Evolutionary conservation across 306 rosid species (phyloP).

Genomic region (Luffa aegyptiaca): DNA sequence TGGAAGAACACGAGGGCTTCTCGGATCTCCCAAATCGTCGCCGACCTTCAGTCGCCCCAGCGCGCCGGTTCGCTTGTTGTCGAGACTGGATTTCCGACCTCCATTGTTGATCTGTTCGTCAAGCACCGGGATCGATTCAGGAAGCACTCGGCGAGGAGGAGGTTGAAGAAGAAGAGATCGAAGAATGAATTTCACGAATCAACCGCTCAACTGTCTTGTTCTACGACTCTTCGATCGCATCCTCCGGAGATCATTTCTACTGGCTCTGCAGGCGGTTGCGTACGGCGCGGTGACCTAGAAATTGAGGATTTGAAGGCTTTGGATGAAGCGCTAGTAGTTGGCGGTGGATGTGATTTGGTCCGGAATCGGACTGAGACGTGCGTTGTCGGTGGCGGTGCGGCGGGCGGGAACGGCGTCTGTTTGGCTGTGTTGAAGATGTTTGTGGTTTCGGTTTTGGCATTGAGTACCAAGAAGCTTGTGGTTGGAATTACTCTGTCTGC

Average conservation of each 20-base stretch:
- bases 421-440: slow-evolving; percentile 22
- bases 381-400: background rate
- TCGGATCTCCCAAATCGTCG: slow-evolving; percentile 61
- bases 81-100: slow-evolving; percentile 84
- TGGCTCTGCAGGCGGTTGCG: background rate
- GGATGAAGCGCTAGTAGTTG: background rate
- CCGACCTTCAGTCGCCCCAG: slow-evolving; percentile 71
- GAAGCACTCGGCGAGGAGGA: slow-evolving; percentile 9
- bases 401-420: background rate
- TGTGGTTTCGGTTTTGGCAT: slow-evolving; percentile 24
- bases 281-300: background rate
- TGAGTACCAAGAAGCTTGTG: slow-evolving; percentile 35
- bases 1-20: slow-evolving; percentile 54
- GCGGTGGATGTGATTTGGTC: background rate
- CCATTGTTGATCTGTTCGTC: slow-evolving; percentile 75
- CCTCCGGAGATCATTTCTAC: background rate
- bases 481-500: slow-evolving; percentile 62
- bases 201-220: background rate
- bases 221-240: background rate
- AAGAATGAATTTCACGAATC: slow-evolving; percentile 12
- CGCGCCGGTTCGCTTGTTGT: slow-evolving; percentile 68
- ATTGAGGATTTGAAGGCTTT: background rate
- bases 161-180: slow-evolving; percentile 12
- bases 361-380: background rate
- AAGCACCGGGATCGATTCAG: slow-evolving; percentile 54